A percentile compares a stretch with the other conserved stretches of the same genome.
Conservation (phyloP, 2,329 filamentous ascomycete species). For the Blumeria hordei region DNA sequence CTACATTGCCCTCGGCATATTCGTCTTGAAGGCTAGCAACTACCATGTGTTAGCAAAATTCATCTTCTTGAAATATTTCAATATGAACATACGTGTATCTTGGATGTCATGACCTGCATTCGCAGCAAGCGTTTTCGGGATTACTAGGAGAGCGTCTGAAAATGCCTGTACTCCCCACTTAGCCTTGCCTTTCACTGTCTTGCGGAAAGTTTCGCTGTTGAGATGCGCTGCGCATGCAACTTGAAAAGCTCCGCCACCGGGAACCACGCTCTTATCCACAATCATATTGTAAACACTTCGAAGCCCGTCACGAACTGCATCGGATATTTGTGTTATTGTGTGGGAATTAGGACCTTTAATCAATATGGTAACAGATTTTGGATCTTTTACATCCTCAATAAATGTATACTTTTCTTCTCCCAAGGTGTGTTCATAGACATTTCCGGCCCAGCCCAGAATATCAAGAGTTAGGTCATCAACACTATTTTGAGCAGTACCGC, state of each 20-base stretch:
- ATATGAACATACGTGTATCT: conserved; percentile 49
- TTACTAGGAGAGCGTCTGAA: conserved; percentile 79
- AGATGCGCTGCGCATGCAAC: conserved; percentile 76
- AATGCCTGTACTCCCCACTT: conserved; percentile 92
- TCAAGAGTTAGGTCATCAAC: conserved; percentile 80
- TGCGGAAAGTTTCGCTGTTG: conserved; percentile 63
- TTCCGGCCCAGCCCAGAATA: conserved; percentile 80
- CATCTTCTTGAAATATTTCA: not conserved
- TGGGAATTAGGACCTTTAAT: conserved; percentile 97
- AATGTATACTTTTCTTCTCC: conserved; percentile 99
- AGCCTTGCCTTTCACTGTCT: conserved; percentile 89
- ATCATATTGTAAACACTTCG: conserved; percentile 99
- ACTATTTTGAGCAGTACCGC: conserved; percentile 79
- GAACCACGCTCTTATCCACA: conserved; percentile 88
- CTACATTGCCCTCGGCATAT: conserved; percentile 56
- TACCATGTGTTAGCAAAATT: conserved; percentile 17
- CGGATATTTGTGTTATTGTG: conserved; percentile 89
- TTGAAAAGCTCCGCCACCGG: conserved; percentile 87
- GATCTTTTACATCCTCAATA: conserved; percentile 93
- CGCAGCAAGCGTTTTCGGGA: conserved; percentile 89
- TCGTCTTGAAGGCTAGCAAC: conserved; percentile 77
- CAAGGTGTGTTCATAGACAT: conserved; percentile 90
- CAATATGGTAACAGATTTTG: conserved; percentile 88
- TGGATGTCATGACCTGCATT: conserved; percentile 95
- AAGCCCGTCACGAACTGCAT: conserved; percentile 84